Evolutionary conservation across 768 basidiomycete genomes (phyloP).

Genomic region (Coprinellus micaceus): DNA sequence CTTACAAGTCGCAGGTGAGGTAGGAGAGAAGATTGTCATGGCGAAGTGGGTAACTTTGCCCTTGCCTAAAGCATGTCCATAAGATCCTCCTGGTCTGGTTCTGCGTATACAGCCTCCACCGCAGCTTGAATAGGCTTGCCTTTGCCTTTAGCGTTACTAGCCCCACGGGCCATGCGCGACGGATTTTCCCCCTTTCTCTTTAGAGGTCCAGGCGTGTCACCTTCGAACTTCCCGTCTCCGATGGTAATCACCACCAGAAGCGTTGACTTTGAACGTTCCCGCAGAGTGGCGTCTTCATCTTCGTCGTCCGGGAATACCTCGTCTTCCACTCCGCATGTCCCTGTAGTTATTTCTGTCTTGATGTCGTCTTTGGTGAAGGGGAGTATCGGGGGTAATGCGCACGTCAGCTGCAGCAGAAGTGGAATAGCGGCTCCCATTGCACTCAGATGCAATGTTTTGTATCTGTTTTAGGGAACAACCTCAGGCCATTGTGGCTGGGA

Average conservation of each 20-base stretch:
- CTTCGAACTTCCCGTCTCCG: conserved; percentile 56
- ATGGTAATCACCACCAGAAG: conserved; percentile 59
- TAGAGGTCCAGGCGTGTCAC: conserved; percentile 26
- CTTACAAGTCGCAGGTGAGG: no score
- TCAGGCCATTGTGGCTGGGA: not conserved
- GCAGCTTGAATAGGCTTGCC: no score
- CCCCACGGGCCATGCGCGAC: no score
- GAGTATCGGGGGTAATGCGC: conserved; percentile 69
- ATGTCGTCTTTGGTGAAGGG: conserved; percentile 65
- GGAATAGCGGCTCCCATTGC: conserved; percentile 93
- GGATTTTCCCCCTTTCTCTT: conserved; percentile 18
- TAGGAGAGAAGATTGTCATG: no score
- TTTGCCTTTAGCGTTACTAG: no score
- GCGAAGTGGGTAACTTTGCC: no score
- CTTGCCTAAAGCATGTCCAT: no score
- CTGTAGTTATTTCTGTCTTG: conserved; percentile 58
- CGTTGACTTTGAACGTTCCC: conserved; percentile 68
- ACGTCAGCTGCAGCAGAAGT: conserved; percentile 63
- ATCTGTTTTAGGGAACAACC: conserved; percentile 36
- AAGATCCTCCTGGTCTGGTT: no score
- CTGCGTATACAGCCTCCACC: no score
- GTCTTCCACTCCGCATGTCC: conserved; percentile 71
- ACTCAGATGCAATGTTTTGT: conserved; percentile 68
- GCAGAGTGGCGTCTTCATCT: conserved; percentile 63
- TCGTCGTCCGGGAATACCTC: conserved; percentile 76